Base-by-base conservation (phyloP, 345 rosid genomes). In the Laguncularia racemosa region DNA sequence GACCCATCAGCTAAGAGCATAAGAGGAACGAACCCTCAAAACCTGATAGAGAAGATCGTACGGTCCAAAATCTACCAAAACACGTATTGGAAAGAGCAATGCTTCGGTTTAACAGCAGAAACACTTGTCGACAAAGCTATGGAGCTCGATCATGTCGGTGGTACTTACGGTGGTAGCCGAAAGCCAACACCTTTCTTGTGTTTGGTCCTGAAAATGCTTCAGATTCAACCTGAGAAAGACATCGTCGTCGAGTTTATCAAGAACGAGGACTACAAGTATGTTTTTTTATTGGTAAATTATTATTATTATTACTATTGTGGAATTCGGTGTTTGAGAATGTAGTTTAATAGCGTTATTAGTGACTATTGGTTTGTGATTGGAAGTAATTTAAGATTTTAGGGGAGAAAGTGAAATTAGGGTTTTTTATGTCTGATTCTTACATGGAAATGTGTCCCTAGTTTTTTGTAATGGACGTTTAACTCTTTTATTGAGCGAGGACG, bases 171-270 rank as follows among this genome's bases (percentile, higher is more conserved):
- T 5, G 98, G 98, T n/a, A 91, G 69, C 62, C 81, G 88, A 12
- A 86, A 83, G 61, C 96, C 96, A 20, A 77, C 96, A 5, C 95
- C 95, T 1, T 92, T 92, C 69, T 78, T 89, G 62, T 92, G 96
- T 56, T 74, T 84, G 16, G 73, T 86, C 70, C 63, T 86, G 78
- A 92, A 92, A 75, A 89, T 89, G 96, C 84, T 89, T 21, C 96
- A 92, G 63, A 89, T 92, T 64, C 98, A 89, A 70, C 98, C 95
- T 18, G 95, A 89, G 70, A 92, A 92, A 49, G 95, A 86, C 21
- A 84, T 92, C 45, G 95, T 88, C 16, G 96, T 92, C 15, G 96
- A 91, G 60, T 88, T 91, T 74, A 91, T 91, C 1, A 84, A 83
- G 48, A 88, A 92, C 59, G 96, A 89, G 65, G 98, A 92, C 63